Base-by-base conservation (phyloP, 306 rosid species). In the Medicago lupulina region DNA sequence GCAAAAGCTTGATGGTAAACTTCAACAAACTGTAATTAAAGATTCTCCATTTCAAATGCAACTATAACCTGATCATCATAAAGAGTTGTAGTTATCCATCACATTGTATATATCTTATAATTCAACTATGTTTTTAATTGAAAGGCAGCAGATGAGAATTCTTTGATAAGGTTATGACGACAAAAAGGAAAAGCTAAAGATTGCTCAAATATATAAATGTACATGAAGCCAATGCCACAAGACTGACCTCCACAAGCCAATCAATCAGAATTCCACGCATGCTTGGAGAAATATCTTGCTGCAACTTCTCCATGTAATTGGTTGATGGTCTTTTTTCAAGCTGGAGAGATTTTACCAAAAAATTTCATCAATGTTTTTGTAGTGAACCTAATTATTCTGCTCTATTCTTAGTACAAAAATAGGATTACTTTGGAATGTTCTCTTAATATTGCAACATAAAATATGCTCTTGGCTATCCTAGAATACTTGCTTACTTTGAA, bases 201-300 rank as follows among this genome's bases (percentile, higher is more conserved):
- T 58, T 63, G 31, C 34, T 76, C 23, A 34, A 47, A 23, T 8
- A 57, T 49, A 23, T 12, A 47, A 49, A 78, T 74, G 58, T 63
- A 59, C 44, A 67, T 31, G 51, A 60, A 39, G 80, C 12, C 28
- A 46, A 4, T 28, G 28, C 18, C 59, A 50, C 9, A 34, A 58
- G 57, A 79, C 93, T 72, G 63, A 89, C 97, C 97, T 92, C 97
- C 68, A 92, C 91, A 79, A 92, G 96, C 97, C 97, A 92, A 80
- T 92, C 96, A 78, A 92, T 78, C 74, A 92, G 83, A 79, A 92
- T 84, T 62, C 89, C 90, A 9, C 97, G 85, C 97, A 92, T 92
- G 86, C 65, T 84, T 66, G 92, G 89, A 84, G 75, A 85, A 84
- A 90, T 86, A 69, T 92, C 96, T 40, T 2, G 80, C 84, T 92